Evolutionary conservation across 2,329 filamentous ascomycete genomes (phyloP).

Genomic region (Xylariaceae sp.): DNA sequence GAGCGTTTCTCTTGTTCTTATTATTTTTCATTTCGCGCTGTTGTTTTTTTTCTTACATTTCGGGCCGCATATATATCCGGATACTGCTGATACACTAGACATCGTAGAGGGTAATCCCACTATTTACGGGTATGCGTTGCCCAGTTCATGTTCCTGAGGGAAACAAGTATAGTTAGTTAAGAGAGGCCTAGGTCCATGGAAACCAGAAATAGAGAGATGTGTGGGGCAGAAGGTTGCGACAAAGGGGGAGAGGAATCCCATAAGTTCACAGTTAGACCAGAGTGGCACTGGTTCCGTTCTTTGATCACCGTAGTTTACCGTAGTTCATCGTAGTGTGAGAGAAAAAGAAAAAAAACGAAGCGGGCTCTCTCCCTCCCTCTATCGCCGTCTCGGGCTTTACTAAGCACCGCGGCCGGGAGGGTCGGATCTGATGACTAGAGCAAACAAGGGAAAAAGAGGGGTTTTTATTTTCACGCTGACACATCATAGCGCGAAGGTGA

Average conservation of each 20-base stretch:
- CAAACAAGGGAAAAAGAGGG: constrained; percentile 1
- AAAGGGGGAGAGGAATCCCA: not conserved
- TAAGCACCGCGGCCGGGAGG: constrained; percentile 12
- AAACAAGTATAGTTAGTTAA: not conserved
- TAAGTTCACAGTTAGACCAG: no score
- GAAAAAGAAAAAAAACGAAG: no score
- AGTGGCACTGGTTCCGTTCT: no score
- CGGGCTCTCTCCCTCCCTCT: no score
- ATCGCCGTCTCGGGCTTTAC: not conserved
- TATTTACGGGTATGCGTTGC: constrained; percentile 50
- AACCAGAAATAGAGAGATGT: not conserved
- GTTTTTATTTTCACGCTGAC: constrained; percentile 8
- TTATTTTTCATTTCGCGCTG: no score
- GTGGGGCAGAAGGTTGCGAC: constrained; percentile 11
- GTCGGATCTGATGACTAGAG: constrained; percentile 5
- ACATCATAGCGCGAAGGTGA: constrained; percentile 8
- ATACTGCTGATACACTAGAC: no score
- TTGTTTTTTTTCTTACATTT: no score
- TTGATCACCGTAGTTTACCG: no score
- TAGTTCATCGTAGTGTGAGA: no score
- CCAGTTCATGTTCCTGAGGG: constrained; percentile 58
- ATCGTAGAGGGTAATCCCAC: no score
- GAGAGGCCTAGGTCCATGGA: not conserved
- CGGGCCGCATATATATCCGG: no score
- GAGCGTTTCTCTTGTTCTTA: no score